Percentiles rank a stretch among this genome's conserved stretches.
Evolutionary conservation across 192 early-diverging fungal species (phyloP).

Genomic region (Anaeromyces robustus): DNA sequence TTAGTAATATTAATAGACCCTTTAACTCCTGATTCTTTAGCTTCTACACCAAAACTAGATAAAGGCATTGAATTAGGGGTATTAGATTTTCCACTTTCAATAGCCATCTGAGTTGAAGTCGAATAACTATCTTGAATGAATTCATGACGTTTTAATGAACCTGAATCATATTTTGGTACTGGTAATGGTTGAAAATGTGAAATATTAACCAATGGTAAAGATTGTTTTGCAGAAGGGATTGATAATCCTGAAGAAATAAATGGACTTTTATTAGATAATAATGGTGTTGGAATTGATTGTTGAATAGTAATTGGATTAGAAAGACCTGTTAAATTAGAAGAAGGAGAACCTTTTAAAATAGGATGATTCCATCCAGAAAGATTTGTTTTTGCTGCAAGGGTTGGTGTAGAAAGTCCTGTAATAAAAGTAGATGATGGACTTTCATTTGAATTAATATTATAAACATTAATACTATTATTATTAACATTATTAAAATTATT

Average conservation of each 20-base stretch:
- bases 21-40: not conserved
- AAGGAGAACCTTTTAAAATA: not conserved
- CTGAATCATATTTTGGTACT: not conserved
- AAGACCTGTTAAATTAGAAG: not conserved
- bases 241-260: not conserved
- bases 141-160: not conserved
- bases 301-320: not conserved
- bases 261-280: not conserved
- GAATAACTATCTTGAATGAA: not conserved
- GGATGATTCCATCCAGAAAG: not conserved
- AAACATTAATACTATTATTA: not conserved
- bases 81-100: not conserved
- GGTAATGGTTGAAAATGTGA: not conserved
- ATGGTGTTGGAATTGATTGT: not conserved
- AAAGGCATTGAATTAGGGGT: not conserved
- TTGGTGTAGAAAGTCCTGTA: not conserved
- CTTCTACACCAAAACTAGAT: not conserved
- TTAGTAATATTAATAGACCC: not conserved
- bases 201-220: too few relatives aligned
- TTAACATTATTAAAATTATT: too few relatives aligned
- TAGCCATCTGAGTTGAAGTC: not conserved
- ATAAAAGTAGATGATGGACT: not conserved
- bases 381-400: not conserved
- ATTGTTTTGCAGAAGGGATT: not conserved
- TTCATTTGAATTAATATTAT: not conserved